Base-by-base conservation (phyloP, 129 eudicot genomes). In the Pseudognaphalium luteoalbum region DNA sequence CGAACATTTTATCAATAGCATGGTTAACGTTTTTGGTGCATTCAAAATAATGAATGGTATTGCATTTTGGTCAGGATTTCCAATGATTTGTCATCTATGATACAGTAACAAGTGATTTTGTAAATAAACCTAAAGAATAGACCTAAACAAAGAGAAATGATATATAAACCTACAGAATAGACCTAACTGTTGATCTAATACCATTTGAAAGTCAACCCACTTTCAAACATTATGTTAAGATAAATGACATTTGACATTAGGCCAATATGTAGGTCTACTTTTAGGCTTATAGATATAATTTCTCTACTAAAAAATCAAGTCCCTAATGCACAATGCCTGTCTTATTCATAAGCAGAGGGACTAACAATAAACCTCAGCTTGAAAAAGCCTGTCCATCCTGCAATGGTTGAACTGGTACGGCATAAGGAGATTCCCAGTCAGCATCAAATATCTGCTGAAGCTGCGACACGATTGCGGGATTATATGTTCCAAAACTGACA, bases 371-470 rank as follows among this genome's bases (percentile, higher is more conserved):
- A 56, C 14, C 42, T 79, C 77, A 79, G 16, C 82, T 63, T 21
- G 82, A 79, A 64, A 79, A 79, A 32, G 71, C 73, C 72, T 47
- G 82, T 2, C 77, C 85, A 59, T 60, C 82, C 51, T 77, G 86
- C 73, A 87, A 72, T 2, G 88, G 91, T 52, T 78, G 83, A 81
- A 92, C 91, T 0, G 85, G 88, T 50, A 87, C 85, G 3, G 89
- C 86, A 81, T 87, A 92, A 19, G 96, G 98, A 22, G 98, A 92
- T 79, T 81, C 82, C 98, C 98, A 92, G 66, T 92, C 96, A 5
- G 98, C 98, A 83, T 92, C 92, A 82, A 89, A 92, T 28, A 92
- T 80, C 73, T 89, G 80, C 77, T 89, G 90, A 74, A 92, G 96
- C 71, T 92, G 91, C 17, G 72, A 57, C 70, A 92, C 96, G 71